Percentiles rank a stretch among this genome's conserved stretches.
Conservation (phyloP, 192 early-diverging fungal genomes). For the Diversispora epigaea region DNA sequence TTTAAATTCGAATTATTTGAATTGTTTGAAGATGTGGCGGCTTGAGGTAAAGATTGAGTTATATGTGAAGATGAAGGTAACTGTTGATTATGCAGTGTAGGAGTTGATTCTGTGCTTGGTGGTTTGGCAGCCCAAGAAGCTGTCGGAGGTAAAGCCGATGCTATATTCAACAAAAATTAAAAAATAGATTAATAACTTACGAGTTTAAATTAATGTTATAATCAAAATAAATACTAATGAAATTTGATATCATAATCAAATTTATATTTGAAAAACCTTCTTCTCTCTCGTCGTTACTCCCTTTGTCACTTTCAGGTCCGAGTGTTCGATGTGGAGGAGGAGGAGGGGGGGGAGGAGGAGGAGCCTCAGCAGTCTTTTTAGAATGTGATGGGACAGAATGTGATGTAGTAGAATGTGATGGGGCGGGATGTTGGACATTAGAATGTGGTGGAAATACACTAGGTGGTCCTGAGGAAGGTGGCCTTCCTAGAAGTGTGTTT, state of each 20-base stretch:
- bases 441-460: slow-evolving; percentile 30
- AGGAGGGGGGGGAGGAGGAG: background rate
- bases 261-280: slow-evolving; percentile 35
- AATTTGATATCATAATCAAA: background rate
- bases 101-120: slow-evolving; percentile 43
- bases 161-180: slow-evolving; percentile 19
- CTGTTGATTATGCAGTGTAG: slow-evolving; percentile 31
- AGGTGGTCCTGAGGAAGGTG: slow-evolving; percentile 32
- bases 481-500: slow-evolving; percentile 29
- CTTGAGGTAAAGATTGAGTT: background rate
- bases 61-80: slow-evolving; percentile 3
- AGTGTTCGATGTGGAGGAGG: background rate
- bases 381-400: slow-evolving; percentile 33
- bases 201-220: slow-evolving; percentile 1
- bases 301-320: slow-evolving; percentile 29
- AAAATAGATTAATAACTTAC: background rate
- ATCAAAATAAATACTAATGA: background rate
- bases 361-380: slow-evolving; percentile 12
- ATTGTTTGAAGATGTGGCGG: background rate
- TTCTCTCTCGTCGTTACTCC: slow-evolving; percentile 38
- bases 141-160: slow-evolving; percentile 56
- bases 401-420: background rate
- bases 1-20: background rate
- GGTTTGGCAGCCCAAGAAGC: slow-evolving; percentile 59
- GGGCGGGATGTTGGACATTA: slow-evolving; percentile 22